phyloP scores from a whole-genome alignment of 2,329 filamentous ascomycete species.

The Fusarium nanum region DNA sequence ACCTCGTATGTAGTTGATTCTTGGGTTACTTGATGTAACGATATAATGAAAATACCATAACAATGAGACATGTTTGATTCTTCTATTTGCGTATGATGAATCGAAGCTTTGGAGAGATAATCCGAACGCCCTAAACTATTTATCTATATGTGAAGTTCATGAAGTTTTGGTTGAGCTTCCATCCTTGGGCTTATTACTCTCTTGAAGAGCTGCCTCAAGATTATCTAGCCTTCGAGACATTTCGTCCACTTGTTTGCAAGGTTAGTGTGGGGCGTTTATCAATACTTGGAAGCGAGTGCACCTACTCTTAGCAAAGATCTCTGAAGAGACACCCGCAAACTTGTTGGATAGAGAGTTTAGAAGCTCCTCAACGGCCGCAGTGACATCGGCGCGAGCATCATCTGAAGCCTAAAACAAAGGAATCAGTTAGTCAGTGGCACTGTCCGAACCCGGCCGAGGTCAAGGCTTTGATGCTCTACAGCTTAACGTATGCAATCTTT shows the following conservation, averaged over 20 bases:
- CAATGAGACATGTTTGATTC: constrained; percentile 10
- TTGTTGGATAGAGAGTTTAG: constrained; percentile 86
- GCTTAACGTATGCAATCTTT: not conserved
- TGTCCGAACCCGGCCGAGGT: constrained; percentile 3
- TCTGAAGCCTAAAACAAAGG: constrained; percentile 52
- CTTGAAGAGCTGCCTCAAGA: constrained; percentile 78
- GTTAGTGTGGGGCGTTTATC: constrained; percentile 24
- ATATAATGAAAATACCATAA: constrained; percentile 30
- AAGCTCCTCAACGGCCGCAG: constrained; percentile 85
- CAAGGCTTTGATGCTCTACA: constrained; percentile 5
- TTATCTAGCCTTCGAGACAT: constrained; percentile 90
- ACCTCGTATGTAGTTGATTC: constrained; percentile 36
- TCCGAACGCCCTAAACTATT: constrained; percentile 25
- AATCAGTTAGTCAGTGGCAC: constrained; percentile 31
- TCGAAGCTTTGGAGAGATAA: constrained; percentile 25
- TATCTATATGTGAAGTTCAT: not conserved
- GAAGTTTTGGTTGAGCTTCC: constrained; percentile 53
- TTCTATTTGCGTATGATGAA: constrained; percentile 26
- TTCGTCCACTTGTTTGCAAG: constrained; percentile 81
- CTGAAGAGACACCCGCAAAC: constrained; percentile 84
- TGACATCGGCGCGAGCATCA: constrained; percentile 72
- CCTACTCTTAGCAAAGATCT: constrained; percentile 90
- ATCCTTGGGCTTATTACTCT: constrained; percentile 61
- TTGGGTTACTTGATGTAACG: constrained; percentile 35
- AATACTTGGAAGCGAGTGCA: constrained; percentile 25